Evolutionary conservation across 177 flowering plant genomes (phyloP), one percentile per base, ranked within the genome.

Genomic region (Telopea speciosissima): DNA sequence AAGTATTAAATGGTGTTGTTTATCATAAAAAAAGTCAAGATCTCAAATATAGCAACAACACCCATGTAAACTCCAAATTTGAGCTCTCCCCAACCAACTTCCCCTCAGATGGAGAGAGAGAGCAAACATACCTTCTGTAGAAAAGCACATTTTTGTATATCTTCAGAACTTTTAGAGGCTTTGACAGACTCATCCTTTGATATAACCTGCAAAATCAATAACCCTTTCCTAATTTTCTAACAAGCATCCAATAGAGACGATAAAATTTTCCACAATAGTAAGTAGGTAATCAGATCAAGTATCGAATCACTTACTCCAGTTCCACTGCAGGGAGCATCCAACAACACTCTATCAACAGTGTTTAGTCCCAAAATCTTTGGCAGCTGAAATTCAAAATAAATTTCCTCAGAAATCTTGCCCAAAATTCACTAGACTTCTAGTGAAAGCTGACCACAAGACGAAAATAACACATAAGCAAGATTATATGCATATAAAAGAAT

Each of bases 271-370:
- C 68, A 26, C 4, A 69, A 52, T 59, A 72, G 31, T 12, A 44
- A 58, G 14, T 24, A 5, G 40, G 5, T 31, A 24, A 16, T 17
- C 17, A 7, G 4, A 69, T 59, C 54, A 49, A 69, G 25, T 1
- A 19, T 5, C 40, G 62, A 22, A 36, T 64, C 11, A 59, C 90
- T 81, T 80, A 95, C 99, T 81, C 99, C 99, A 71, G 97, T 91
- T 22, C 99, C 99, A 76, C 98, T 96, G 84, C 99, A 96, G 63
- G 99, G 99, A 17, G 99, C 99, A 90, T 96, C 99, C 77, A 96
- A 74, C 82, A 96, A 75, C 40, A 93, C 95, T 72, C 99, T 85
- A 77, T 96, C 99, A 73, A 83, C 87, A 21, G 92, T 52, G 68
- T 96, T 91, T 63, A 70, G 67, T 63, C 99, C 99, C 82, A 95